A percentile compares a stretch with the other conserved stretches of the same genome.
These are phyloP conservation scores for Xylaria acuta DNA, from an alignment of 495 filamentous ascomycete species.

Conservation along the genomic window DNA sequence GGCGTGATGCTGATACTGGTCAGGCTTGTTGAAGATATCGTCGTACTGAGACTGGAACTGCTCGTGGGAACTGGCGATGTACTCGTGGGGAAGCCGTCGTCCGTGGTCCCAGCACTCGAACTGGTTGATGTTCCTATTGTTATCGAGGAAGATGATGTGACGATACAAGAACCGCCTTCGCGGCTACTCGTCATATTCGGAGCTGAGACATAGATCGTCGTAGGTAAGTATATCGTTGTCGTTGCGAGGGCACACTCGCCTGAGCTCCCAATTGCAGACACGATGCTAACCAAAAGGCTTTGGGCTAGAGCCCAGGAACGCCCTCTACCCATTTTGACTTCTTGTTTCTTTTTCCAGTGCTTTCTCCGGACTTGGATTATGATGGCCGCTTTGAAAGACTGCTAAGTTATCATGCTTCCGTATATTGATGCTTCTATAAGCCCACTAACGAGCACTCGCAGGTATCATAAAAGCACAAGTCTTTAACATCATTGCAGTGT, in stretches of 20 bases:
- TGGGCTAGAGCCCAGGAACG: conserved; percentile 11
- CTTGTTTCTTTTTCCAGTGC: background rate
- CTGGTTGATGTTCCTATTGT: conserved; percentile 21
- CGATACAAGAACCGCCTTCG: conserved; percentile 22
- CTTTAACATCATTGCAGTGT: background rate
- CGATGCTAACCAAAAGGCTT: background rate
- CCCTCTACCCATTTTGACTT: conserved; percentile 10
- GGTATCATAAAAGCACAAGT: background rate
- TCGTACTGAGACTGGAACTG: conserved; percentile 7
- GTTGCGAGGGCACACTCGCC: conserved; percentile 27
- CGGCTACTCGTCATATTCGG: conserved; percentile 30
- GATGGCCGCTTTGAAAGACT: background rate
- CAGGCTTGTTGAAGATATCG: conserved; percentile 12
- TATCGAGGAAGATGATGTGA: conserved; percentile 25
- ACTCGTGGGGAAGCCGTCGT: background rate
- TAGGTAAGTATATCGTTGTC: conserved; percentile 36
- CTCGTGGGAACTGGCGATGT: conserved; percentile 20
- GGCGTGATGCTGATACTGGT: conserved; percentile 11
- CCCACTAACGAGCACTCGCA: background rate
- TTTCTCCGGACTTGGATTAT: background rate
- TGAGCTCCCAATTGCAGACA: conserved; percentile 16
- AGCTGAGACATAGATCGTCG: conserved; percentile 33
- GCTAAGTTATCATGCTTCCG: background rate
- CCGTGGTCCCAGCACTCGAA: conserved; percentile 3
- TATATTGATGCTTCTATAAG: background rate